Base-by-base conservation (phyloP, 768 basidiomycete genomes). In the Mycena haematopus region DNA sequence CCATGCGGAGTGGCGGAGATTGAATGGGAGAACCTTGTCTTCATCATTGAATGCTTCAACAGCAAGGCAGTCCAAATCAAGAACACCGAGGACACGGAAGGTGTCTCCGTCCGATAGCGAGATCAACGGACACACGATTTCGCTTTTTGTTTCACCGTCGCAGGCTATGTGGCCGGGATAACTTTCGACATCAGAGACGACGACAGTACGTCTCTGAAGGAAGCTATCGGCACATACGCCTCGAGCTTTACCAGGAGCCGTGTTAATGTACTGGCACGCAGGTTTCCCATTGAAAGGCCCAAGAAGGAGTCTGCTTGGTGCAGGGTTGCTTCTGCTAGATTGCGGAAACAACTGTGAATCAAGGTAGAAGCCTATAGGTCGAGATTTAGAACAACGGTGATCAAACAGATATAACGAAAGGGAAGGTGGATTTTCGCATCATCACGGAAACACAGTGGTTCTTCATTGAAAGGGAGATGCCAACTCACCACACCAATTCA, bases 111-210 rank as follows among this genome's bases (percentile, higher is more conserved):
- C 74, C 53, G 74, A 55, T 35, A 63, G 65, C 40, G 81, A 66
- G 47, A 88, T 71, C 19, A 98, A 79, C 8, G 96, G 96, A 52
- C 91, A 78, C 24, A 97, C 95, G 52, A 98, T 86, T 74, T 99
- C 96, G 69, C 92, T 93, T 70, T 89, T 89, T 2, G 96, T 96
- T 56, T 89, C 87, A 22, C 88, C 92, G 68, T 98, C 95, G 71
- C 96, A 98, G 2, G 94, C 93, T 64, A 97, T 96, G 72, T 99
- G 96, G 0, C 96, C 95, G 1, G 93, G 93, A 71, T 95, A 95
- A 11, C 73, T 75, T 25, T 91, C 84, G 21, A 98, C 94, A 62
- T 96, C 84, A 21, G 79, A 76, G 1, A 97, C 93, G n/a, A 94
- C 69, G 6, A 93, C 56, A 0, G 89, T 85, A 65, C 78, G 70